These are phyloP conservation scores for Aurifilum marmelostoma DNA, from an alignment of 2,329 filamentous ascomycete species.

Conservation along the genomic window DNA sequence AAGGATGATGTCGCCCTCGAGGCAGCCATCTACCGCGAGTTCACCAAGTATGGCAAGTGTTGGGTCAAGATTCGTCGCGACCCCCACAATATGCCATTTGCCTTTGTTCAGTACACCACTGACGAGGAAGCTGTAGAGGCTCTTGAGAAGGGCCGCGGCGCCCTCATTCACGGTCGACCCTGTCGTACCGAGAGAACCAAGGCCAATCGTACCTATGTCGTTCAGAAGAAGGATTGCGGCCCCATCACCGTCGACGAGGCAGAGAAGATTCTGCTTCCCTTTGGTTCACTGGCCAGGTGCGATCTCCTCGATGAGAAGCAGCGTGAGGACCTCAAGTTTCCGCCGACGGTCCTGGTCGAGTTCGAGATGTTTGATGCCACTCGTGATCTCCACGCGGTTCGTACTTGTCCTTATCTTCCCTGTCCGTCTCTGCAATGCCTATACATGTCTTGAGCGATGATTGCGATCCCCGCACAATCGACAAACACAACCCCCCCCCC, in stretches of 20 bases:
- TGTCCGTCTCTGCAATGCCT: background rate
- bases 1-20: slow-evolving; percentile 56
- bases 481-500: too few species aligned
- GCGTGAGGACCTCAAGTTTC: slow-evolving; percentile 40
- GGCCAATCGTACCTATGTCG: slow-evolving; percentile 59
- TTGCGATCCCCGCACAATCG: too few species aligned
- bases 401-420: slow-evolving; percentile 31
- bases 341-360: slow-evolving; percentile 49
- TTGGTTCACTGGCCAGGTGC: slow-evolving; percentile 49
- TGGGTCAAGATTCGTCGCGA: slow-evolving; percentile 68
- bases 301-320: slow-evolving; percentile 41
- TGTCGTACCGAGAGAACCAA: slow-evolving; percentile 67
- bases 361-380: slow-evolving; percentile 55
- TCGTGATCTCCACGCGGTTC: slow-evolving; percentile 53
- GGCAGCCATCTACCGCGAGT: slow-evolving; percentile 54
- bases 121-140: slow-evolving; percentile 54
- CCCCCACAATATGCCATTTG: slow-evolving; percentile 60
- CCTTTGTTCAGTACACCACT: slow-evolving; percentile 63
- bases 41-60: slow-evolving; percentile 58
- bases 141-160: slow-evolving; percentile 49
- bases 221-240: slow-evolving; percentile 46
- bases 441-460: background rate
- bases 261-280: slow-evolving; percentile 43
- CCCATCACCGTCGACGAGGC: slow-evolving; percentile 50
- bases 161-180: slow-evolving; percentile 56